These are phyloP conservation scores for Fusarium redolens DNA, from an alignment of 2,329 filamentous ascomycete species.

Conservation along the genomic window DNA sequence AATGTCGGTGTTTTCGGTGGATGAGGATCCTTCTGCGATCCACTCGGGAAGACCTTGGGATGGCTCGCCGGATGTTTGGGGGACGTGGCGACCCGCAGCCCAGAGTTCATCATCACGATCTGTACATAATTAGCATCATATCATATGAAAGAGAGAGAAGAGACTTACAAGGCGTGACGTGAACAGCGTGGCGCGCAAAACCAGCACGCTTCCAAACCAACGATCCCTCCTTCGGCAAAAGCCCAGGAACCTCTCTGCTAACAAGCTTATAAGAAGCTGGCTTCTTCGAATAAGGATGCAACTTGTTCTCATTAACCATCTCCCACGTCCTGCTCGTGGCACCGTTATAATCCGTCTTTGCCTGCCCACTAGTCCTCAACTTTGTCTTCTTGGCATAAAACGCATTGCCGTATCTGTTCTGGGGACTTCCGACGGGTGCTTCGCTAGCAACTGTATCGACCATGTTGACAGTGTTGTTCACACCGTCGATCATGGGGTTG, in stretches of 20 bases:
- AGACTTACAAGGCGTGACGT: constrained; percentile 85
- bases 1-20: constrained; percentile 83
- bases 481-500: constrained; percentile 87
- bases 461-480: constrained; percentile 86
- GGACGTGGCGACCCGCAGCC: constrained; percentile 87
- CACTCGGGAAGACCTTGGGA: constrained; percentile 79
- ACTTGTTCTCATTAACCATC: constrained; percentile 83
- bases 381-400: constrained; percentile 89
- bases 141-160: accelerated
- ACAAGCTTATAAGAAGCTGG: constrained; percentile 90
- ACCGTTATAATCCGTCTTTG: constrained; percentile 84
- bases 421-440: constrained; percentile 79
- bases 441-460: constrained; percentile 78
- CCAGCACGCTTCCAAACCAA: constrained; percentile 91
- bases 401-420: constrained; percentile 91
- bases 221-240: constrained; percentile 83
- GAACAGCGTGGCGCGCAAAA: constrained; percentile 87
- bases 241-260: constrained; percentile 80
- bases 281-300: constrained; percentile 89
- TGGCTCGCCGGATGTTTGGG: constrained; percentile 85
- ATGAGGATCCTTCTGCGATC: constrained; percentile 76
- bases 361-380: constrained; percentile 74
- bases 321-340: constrained; percentile 87
- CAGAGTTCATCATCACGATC: constrained; percentile 85
- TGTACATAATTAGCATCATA: constrained; percentile 45